Percentiles rank a stretch among this genome's conserved stretches.
These are phyloP conservation scores for Pueraria montana DNA, from an alignment of 306 rosid species.

Conservation along the genomic window DNA sequence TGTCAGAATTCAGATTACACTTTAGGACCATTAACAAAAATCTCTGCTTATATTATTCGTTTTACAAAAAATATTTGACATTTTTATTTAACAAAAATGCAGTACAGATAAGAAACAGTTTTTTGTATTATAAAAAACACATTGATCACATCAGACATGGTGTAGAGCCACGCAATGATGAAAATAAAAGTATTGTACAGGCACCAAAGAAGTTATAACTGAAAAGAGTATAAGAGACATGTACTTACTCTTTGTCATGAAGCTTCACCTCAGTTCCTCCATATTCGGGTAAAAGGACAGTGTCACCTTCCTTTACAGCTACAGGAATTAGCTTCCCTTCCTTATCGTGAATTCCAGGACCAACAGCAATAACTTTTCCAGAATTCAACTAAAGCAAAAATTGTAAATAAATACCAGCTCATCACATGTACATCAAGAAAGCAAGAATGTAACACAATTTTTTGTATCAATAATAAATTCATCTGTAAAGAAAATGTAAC, in stretches of 20 bases:
- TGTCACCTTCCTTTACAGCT: conserved; percentile 74
- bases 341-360: conserved; percentile 61
- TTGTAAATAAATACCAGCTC: not conserved
- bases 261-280: conserved; percentile 84
- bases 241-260: conserved; percentile 68
- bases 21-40: not conserved
- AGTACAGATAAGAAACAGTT: not conserved
- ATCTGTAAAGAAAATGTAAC: not conserved
- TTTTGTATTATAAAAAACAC: not conserved
- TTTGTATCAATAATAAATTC: not conserved
- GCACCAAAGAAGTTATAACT: not conserved
- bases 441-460: not conserved
- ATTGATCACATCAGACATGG: not conserved
- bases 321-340: conserved; percentile 68
- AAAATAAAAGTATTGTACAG: not conserved
- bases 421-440: conserved; percentile 5
- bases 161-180: not conserved
- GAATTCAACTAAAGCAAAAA: conserved; percentile 55
- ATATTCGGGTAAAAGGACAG: conserved; percentile 76
- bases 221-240: not conserved
- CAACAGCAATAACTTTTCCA: conserved; percentile 69
- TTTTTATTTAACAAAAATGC: not conserved
- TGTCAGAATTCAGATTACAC: no score
- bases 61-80: not conserved
- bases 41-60: not conserved